These are phyloP conservation scores for Aspergillus cavernicola DNA, from an alignment of 495 filamentous ascomycete genomes.

Conservation along the genomic window DNA sequence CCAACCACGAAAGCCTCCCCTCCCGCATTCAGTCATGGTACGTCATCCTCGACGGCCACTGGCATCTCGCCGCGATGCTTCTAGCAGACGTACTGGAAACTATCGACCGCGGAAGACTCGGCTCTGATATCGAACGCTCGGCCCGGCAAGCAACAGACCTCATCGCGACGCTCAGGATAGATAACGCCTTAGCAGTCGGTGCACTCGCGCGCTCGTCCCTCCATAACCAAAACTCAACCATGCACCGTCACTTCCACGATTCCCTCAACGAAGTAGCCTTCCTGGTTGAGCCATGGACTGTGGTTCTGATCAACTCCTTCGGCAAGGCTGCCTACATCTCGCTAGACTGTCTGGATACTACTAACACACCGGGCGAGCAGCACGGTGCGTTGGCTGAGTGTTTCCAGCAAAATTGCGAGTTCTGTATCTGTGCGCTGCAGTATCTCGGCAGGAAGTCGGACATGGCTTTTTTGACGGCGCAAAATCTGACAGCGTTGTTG, in stretches of 20 bases:
- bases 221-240: not conserved
- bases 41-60: not conserved
- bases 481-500: not conserved
- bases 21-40: slow-evolving; percentile 2
- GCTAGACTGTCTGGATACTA: not conserved
- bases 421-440: not conserved
- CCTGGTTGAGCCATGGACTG: slow-evolving; percentile 2
- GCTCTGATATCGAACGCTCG: not conserved
- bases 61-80: slow-evolving; percentile 2
- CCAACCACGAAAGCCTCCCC: not conserved
- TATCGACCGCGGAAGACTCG: not conserved
- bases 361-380: too few species aligned
- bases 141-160: not conserved
- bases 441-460: not conserved
- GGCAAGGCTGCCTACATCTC: not conserved
- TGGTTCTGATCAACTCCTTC: not conserved
- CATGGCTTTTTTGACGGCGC: not conserved
- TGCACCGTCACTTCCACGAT: not conserved
- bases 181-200: not conserved
- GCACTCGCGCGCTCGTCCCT: not conserved
- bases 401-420: not conserved
- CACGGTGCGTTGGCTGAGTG: not conserved
- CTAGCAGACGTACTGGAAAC: not conserved
- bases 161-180: not conserved
- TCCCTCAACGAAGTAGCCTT: not conserved